phyloP scores from a whole-genome alignment of 2,329 filamentous ascomycete species.

The Coleophoma crateriformis region DNA sequence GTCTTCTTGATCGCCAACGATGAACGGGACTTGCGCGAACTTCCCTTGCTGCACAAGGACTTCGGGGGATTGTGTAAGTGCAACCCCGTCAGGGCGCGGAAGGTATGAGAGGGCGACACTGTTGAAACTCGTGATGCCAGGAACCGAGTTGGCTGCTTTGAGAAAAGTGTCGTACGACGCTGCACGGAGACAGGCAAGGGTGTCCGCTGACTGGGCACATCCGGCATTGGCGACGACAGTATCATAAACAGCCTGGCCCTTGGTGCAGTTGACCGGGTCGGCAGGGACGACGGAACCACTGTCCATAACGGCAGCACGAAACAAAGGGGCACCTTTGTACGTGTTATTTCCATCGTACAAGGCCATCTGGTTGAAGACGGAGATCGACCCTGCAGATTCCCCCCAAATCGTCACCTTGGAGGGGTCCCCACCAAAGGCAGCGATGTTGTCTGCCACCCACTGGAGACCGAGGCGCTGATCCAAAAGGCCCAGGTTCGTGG shows the following conservation, averaged over 20 bases:
- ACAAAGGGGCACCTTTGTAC: conserved; percentile 70
- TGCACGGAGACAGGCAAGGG: conserved; percentile 59
- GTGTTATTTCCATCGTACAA: conserved; percentile 67
- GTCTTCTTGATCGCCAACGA: conserved; percentile 73
- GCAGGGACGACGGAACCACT: conserved; percentile 59
- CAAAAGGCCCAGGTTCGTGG: conserved; percentile 64
- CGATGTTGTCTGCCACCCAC: conserved; percentile 76
- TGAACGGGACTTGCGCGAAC: conserved; percentile 56
- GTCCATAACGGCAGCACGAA: conserved; percentile 75
- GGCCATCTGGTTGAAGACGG: conserved; percentile 70
- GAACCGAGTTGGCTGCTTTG: conserved; percentile 63
- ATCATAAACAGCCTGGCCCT: conserved; percentile 62
- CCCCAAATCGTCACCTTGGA: conserved; percentile 78
- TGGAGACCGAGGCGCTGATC: conserved; percentile 69
- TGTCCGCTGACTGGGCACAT: conserved; percentile 51
- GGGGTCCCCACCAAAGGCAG: conserved; percentile 71
- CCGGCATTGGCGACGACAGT: conserved; percentile 53
- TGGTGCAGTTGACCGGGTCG: conserved; percentile 57
- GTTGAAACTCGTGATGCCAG: conserved; percentile 59
- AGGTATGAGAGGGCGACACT: conserved; percentile 69
- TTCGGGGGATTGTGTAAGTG: conserved; percentile 59
- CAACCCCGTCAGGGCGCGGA: conserved; percentile 64
- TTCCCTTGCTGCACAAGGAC: conserved; percentile 43
- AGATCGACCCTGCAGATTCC: conserved; percentile 63
- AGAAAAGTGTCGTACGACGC: conserved; percentile 56